phyloP scores from a whole-genome alignment of 306 rosid species.

The Glycine tomentella region DNA sequence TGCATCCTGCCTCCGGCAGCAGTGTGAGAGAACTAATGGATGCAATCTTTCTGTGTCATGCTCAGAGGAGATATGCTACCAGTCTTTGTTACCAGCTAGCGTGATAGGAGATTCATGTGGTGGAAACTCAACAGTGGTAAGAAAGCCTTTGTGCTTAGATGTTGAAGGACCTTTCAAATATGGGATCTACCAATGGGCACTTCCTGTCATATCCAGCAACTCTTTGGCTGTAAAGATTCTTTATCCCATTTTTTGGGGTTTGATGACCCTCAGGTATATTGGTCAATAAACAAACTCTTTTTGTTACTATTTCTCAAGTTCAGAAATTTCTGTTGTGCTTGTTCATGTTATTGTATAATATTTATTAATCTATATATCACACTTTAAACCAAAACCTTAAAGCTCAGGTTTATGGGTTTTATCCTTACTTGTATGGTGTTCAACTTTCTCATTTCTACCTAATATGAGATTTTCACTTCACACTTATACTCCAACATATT shows the following conservation, averaged over 20 bases:
- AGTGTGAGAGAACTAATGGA: slow-evolving; percentile 63
- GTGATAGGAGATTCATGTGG: slow-evolving; percentile 60
- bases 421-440: no score
- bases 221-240: slow-evolving; percentile 88
- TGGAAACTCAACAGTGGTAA: slow-evolving; percentile 57
- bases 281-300: not conserved
- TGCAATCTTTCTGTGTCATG: slow-evolving; percentile 87
- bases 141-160: slow-evolving; percentile 80
- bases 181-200: slow-evolving; percentile 98
- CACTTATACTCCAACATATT: no score
- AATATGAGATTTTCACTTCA: no score
- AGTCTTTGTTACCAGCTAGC: slow-evolving; percentile 50
- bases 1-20: slow-evolving; percentile 82
- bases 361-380: no score
- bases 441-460: no score
- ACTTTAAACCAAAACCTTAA: no score
- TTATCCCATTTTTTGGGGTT: slow-evolving; percentile 98
- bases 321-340: not conserved
- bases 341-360: not conserved
- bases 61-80: slow-evolving; percentile 81
- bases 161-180: slow-evolving; percentile 76
- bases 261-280: slow-evolving; percentile 93
- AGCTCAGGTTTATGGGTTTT: no score
- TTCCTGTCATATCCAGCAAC: slow-evolving; percentile 95
- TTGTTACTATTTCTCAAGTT: not conserved